phyloP scores from a whole-genome alignment of 768 basidiomycete genomes.

The Amanita pallidorosea region DNA sequence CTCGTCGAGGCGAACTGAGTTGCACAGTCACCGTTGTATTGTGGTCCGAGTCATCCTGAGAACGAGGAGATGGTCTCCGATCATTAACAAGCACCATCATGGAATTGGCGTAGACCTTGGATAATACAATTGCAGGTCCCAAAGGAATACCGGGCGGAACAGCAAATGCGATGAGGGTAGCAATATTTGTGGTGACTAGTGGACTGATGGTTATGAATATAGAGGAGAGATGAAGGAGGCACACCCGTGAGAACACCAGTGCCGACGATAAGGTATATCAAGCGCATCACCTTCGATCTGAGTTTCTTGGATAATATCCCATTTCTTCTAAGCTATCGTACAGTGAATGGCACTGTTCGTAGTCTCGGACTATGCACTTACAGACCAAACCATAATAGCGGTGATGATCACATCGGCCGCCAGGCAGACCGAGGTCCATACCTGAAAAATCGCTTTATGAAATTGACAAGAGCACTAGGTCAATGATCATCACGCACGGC shows the following conservation, averaged over 20 bases:
- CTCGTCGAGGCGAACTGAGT: background rate
- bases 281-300: conserved; percentile 15
- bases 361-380: conserved; percentile 6
- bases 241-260: conserved; percentile 23
- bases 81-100: conserved; percentile 23
- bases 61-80: conserved; percentile 11
- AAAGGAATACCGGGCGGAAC: background rate
- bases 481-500: background rate
- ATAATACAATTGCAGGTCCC: conserved; percentile 20
- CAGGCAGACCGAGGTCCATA: conserved; percentile 21
- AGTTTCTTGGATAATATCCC: conserved; percentile 16
- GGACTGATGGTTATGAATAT: conserved; percentile 11
- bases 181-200: conserved; percentile 11
- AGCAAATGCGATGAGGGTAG: background rate
- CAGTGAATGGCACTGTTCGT: too few relatives aligned
- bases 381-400: conserved; percentile 19
- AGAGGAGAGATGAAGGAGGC: background rate
- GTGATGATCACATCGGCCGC: conserved; percentile 21
- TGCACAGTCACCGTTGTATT: background rate
- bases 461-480: background rate
- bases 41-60: background rate
- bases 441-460: background rate
- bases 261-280: conserved; percentile 22
- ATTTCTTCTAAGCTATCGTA: conserved; percentile 11
- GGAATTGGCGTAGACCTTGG: conserved; percentile 23